Evolutionary conservation across 2,329 filamentous ascomycete genomes (phyloP).

Genomic region (Colletotrichum lindemuthianum): DNA sequence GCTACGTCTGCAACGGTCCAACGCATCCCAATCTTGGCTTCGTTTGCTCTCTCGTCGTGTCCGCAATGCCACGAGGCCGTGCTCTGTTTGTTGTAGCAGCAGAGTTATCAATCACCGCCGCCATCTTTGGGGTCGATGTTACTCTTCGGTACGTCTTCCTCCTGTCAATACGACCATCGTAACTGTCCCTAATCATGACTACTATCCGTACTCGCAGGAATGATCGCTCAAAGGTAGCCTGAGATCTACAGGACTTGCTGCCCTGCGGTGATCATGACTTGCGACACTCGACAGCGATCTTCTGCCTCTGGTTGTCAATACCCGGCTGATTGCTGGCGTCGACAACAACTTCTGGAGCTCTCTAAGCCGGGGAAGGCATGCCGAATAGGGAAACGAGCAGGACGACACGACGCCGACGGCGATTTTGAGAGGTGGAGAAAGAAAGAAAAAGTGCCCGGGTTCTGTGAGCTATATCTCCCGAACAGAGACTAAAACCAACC

Average conservation of each 20-base stretch:
- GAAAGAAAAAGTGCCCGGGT: slow-evolving; percentile 17
- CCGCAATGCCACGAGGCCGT: not conserved
- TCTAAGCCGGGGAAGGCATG: slow-evolving; percentile 21
- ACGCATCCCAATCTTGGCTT: slow-evolving; percentile 3
- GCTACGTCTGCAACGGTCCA: slow-evolving; percentile 22
- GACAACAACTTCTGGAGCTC: slow-evolving; percentile 7
- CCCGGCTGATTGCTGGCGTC: slow-evolving; percentile 1
- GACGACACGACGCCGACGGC: slow-evolving; percentile 15
- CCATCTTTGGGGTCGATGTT: slow-evolving; percentile 1
- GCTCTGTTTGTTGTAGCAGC: slow-evolving; percentile 5
- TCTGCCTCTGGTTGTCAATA: not conserved
- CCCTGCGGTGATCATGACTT: not conserved
- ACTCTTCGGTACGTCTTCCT: slow-evolving; percentile 5
- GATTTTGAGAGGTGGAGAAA: slow-evolving; percentile 22
- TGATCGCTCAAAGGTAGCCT: not conserved
- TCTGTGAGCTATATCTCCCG: slow-evolving; percentile 23
- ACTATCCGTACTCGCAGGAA: slow-evolving; percentile 5
- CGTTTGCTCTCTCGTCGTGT: not conserved
- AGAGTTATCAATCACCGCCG: not conserved
- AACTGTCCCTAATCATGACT: not conserved
- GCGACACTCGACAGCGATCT: not conserved
- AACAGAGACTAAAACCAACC: slow-evolving; percentile 10
- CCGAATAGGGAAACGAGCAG: slow-evolving; percentile 19
- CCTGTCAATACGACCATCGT: slow-evolving; percentile 14
- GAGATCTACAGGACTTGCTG: slow-evolving; percentile 10